Evolutionary conservation across 2,329 filamentous ascomycete genomes (phyloP), one percentile per base, ranked within the genome.

Genomic region (Zasmidium cellare): DNA sequence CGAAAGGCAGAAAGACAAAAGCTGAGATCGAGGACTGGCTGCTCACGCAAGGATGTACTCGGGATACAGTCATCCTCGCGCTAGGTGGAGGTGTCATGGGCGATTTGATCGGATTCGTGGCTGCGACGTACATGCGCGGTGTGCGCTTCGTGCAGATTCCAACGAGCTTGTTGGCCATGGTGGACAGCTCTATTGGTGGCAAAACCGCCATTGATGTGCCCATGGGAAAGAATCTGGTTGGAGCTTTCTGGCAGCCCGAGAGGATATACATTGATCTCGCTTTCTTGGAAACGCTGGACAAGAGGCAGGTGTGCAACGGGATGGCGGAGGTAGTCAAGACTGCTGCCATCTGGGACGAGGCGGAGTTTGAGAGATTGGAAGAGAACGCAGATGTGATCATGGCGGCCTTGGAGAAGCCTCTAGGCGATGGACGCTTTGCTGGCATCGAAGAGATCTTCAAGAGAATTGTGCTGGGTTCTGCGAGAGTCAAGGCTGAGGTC

Each of bases 201-300:
- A 99, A 99, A 82, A 99, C 94, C 9, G 94, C 94, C 56, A 97
- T 99, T 74, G 94, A 99, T 72, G 96, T 91, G 0, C 92, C 93
- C 7, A 85, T 92, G 73, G 94, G 94, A 60, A 99, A 99, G 82
- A 99, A 99, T 73, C 78, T 99, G 61, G 87, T 99, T 56, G 94
- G 94, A 3, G 87, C 93, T 31, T 97, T 99, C 76, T 97, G 93
- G 92, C 94, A 99, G 74, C 94, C 94, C 3, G 84, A 89, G 69
- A 87, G 91, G 62, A 92, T 97, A 65, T 99, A 96, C 76, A 92
- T 99, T 67, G 94, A 99, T 74, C 81, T 97, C 60, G 84, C 87
- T 56, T 97, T 99, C 71, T 81, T 99, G 55, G 91, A 96, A 72
- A 96, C 92, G 1, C 80, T 99, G 19, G 92, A 93, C 1, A 87